A percentile compares a stretch with the other conserved stretches of the same genome.
phyloP scores from a whole-genome alignment of 2,329 filamentous ascomycete genomes.

The Magnaporthiopsis poae region DNA sequence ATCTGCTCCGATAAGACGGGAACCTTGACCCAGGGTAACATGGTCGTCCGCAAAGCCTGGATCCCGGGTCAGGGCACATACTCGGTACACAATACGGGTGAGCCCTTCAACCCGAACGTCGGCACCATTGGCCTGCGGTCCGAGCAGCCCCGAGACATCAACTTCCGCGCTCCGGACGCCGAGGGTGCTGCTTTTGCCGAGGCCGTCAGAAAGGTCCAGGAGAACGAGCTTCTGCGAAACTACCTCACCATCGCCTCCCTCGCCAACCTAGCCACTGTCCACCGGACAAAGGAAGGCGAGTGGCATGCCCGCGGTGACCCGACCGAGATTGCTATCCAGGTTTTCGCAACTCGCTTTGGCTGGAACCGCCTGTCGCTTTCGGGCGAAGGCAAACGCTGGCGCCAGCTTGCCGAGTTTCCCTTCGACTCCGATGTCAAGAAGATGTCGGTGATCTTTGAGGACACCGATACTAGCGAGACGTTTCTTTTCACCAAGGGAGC shows the following conservation, averaged over 20 bases:
- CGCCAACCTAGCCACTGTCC: constrained; percentile 50
- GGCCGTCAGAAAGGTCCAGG: background rate
- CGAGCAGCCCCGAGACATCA: constrained; percentile 21
- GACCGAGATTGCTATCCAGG: constrained; percentile 59
- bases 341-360: constrained; percentile 54
- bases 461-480: constrained; percentile 19
- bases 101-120: constrained; percentile 7
- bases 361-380: constrained; percentile 42
- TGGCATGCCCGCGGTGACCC: constrained; percentile 53
- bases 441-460: constrained; percentile 52
- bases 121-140: constrained; percentile 8
- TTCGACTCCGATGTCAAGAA: constrained; percentile 58
- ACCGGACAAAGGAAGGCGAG: constrained; percentile 31
- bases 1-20: constrained; percentile 59
- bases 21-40: constrained; percentile 54
- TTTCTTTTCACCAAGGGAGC: constrained; percentile 43
- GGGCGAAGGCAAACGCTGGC: constrained; percentile 29
- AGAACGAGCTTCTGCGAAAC: background rate
- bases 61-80: constrained; percentile 48
- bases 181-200: background rate
- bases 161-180: background rate
- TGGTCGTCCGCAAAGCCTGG: constrained; percentile 49
- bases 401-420: constrained; percentile 48
- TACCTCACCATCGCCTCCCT: constrained; percentile 44
- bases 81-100: constrained; percentile 41